These are phyloP conservation scores for Cystobasidium pallidum DNA, from an alignment of 1,284 basidiomycete genomes.

Conservation along the genomic window DNA sequence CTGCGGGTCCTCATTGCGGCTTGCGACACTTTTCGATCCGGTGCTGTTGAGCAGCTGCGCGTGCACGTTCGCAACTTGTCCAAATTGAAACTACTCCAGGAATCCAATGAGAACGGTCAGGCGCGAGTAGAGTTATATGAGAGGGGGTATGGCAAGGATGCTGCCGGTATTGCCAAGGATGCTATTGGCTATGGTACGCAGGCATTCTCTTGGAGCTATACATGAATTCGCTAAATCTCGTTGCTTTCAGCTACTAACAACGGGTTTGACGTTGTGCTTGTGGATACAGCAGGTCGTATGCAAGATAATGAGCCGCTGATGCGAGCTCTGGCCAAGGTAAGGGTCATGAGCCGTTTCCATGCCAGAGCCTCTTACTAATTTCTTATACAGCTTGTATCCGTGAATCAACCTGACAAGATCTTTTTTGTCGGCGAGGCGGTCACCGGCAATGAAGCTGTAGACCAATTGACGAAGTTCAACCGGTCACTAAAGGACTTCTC, in stretches of 20 bases:
- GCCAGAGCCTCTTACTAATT: neutral
- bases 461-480: conserved; percentile 92
- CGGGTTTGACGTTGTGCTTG: conserved; percentile 88
- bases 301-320: conserved; percentile 98
- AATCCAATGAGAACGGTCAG: conserved; percentile 58
- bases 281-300: conserved; percentile 98
- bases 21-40: conserved; percentile 97
- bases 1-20: conserved; percentile 93
- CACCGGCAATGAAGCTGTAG: conserved; percentile 95
- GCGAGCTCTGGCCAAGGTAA: conserved; percentile 92
- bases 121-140: conserved; percentile 84
- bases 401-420: conserved; percentile 93
- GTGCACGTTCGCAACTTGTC: conserved; percentile 95
- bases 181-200: conserved; percentile 81
- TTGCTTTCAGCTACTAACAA: conserved; percentile 70
- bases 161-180: conserved; percentile 94
- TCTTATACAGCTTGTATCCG: conserved; percentile 71
- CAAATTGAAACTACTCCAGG: conserved; percentile 64
- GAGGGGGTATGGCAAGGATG: conserved; percentile 96
- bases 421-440: conserved; percentile 94
- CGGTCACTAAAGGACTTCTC: conserved; percentile 86
- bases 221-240: neutral
- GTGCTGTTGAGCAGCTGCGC: conserved; percentile 95
- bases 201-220: conserved; percentile 30
- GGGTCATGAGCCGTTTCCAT: conserved; percentile 15